These are phyloP conservation scores for Pythium folliculosum DNA, from an alignment of 352 stramenopile genomes.

Conservation along the genomic window DNA sequence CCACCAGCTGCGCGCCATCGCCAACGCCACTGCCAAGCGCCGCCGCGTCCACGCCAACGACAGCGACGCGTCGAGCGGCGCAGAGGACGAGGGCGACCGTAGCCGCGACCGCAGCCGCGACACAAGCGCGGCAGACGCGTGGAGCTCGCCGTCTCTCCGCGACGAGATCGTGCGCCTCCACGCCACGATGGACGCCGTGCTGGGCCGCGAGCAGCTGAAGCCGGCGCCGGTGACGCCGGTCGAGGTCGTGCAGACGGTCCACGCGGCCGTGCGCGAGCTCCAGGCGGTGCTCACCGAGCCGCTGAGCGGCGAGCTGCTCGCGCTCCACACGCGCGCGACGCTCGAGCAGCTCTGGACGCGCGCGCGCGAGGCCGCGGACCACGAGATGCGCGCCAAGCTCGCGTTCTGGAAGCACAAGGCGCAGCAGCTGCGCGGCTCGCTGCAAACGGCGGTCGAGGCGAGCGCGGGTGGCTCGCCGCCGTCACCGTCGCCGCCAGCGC, in stretches of 20 bases:
- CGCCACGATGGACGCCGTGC: slow-evolving; percentile 18
- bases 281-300: slow-evolving; percentile 18
- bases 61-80: not conserved
- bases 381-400: slow-evolving; percentile 35
- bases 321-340: slow-evolving; percentile 6
- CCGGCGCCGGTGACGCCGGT: slow-evolving; percentile 7
- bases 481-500: not conserved
- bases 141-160: slow-evolving; percentile 9
- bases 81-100: not conserved
- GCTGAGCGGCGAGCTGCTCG: not conserved
- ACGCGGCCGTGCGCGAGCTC: slow-evolving; percentile 16
- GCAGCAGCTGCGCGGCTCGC: slow-evolving; percentile 26
- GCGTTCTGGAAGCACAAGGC: slow-evolving; percentile 42
- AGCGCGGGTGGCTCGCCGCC: not conserved
- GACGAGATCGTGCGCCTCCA: slow-evolving; percentile 27
- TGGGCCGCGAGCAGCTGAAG: not conserved
- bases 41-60: slow-evolving; percentile 6
- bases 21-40: slow-evolving; percentile 10
- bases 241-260: slow-evolving; percentile 25
- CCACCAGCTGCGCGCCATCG: not conserved
- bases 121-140: not conserved
- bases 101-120: no score
- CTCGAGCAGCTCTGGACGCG: slow-evolving; percentile 33
- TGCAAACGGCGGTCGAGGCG: slow-evolving; percentile 22
- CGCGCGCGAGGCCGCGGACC: slow-evolving; percentile 20